phyloP scores from a whole-genome alignment of 768 basidiomycete genomes.

The Cyathus striatus region DNA sequence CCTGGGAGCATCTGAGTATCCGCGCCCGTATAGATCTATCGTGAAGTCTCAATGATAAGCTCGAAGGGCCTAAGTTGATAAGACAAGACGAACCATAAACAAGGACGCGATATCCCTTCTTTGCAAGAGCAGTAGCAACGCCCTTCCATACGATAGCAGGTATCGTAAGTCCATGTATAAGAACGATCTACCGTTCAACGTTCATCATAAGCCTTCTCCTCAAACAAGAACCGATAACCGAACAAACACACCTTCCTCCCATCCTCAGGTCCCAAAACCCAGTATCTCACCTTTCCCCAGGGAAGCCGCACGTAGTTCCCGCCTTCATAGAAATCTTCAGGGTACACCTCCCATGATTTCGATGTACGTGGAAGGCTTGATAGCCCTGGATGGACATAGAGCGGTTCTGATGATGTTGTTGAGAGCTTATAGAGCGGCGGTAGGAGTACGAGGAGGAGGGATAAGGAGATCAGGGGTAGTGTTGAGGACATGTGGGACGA shows the following conservation, averaged over 20 bases:
- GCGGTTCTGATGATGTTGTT: conserved; percentile 58
- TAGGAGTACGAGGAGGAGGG: conserved; percentile 51
- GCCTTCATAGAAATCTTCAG: conserved; percentile 61
- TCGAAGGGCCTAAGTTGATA: neutral
- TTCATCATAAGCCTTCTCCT: neutral
- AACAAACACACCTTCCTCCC: conserved; percentile 53
- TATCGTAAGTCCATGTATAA: conserved; percentile 75
- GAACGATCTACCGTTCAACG: conserved; percentile 47
- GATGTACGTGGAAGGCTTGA: conserved; percentile 50
- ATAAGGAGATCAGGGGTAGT: conserved; percentile 36
- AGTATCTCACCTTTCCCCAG: conserved; percentile 68
- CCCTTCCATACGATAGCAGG: conserved; percentile 77
- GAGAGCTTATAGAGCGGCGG: conserved; percentile 66
- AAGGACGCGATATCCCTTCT: conserved; percentile 66
- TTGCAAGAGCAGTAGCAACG: conserved; percentile 58
- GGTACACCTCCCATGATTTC: conserved; percentile 67
- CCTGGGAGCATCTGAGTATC: conserved; percentile 78
- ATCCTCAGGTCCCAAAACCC: conserved; percentile 67
- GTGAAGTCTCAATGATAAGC: neutral
- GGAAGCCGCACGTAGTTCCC: conserved; percentile 65
- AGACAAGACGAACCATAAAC: conserved; percentile 52
- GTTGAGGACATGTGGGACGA: neutral
- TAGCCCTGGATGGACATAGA: conserved; percentile 45
- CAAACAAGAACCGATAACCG: neutral
- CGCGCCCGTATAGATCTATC: conserved; percentile 75